These are phyloP conservation scores for Pseudovirgaria hyperparasitica DNA, from an alignment of 2,329 filamentous ascomycete genomes.

Conservation along the genomic window DNA sequence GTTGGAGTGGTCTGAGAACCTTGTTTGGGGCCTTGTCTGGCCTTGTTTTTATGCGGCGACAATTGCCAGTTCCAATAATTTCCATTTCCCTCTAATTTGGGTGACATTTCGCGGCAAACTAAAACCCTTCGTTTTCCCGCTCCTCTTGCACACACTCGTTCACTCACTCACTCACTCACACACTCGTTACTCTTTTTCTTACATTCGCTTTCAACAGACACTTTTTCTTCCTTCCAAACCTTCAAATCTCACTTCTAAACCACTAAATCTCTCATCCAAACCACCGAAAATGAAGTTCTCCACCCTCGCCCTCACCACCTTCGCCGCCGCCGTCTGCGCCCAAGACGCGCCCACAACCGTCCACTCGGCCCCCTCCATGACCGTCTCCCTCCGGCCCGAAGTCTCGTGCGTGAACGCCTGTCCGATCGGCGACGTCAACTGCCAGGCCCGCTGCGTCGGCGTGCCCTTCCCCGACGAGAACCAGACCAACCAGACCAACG, in stretches of 20 bases:
- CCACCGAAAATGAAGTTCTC: conserved; percentile 29
- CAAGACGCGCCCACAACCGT: conserved; percentile 23
- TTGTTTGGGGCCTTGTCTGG: no score
- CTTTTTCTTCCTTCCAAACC: conserved; percentile 2
- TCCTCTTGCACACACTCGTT: conserved; percentile 10
- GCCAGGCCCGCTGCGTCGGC: conserved; percentile 37
- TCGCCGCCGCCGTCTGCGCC: conserved; percentile 32
- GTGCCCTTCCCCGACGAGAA: conserved; percentile 39
- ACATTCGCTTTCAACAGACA: conserved; percentile 7
- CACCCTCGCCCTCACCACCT: conserved; percentile 29
- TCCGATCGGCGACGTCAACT: conserved; percentile 33
- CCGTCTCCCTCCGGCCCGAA: conserved; percentile 15
- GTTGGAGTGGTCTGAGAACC: no score
- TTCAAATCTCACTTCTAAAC: conserved; percentile 1
- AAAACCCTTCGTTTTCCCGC: conserved; percentile 5
- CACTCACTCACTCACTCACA: conserved; percentile 2
- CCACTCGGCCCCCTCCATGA: conserved; percentile 21
- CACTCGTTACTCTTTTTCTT: conserved; percentile 6
- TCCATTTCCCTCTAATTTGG: no score
- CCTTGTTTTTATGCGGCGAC: no score
- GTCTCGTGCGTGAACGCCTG: conserved; percentile 27
- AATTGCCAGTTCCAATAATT: no score
- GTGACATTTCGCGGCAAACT: no score
- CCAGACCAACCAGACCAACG: conserved; percentile 37
- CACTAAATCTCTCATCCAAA: conserved; percentile 2